A percentile compares a stretch with the other conserved stretches of the same genome.
Conservation (phyloP, 202 grass and related monocot species). For the Carex arenaria region DNA sequence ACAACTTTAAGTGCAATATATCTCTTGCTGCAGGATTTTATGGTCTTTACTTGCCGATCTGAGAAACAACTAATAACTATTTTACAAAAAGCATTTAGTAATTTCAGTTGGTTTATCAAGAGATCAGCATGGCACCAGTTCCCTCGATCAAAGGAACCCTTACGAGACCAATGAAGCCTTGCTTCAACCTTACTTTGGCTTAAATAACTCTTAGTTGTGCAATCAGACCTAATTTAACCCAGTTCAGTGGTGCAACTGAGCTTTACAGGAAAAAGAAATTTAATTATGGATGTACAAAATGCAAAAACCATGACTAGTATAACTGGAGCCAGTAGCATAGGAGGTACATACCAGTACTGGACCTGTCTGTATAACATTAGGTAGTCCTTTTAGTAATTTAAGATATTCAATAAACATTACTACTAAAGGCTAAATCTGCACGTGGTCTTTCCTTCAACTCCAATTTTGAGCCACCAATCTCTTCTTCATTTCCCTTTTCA, state of each 20-base stretch:
- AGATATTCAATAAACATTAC: neutral
- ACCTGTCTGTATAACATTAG: neutral
- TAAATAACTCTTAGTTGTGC: neutral
- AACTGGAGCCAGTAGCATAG: neutral
- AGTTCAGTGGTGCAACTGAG: neutral
- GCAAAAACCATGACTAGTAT: neutral
- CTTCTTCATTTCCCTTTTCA: conserved; percentile 2
- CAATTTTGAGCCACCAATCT: neutral
- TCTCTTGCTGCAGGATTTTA: conserved; percentile 53
- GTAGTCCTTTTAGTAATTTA: neutral
- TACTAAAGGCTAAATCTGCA: neutral
- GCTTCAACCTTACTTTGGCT: neutral
- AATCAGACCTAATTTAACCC: neutral
- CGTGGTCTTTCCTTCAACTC: neutral
- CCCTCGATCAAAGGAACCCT: neutral
- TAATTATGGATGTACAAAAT: neutral
- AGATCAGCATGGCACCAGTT: neutral
- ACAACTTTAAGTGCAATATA: conserved; percentile 75
- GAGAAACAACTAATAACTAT: neutral
- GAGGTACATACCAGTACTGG: neutral
- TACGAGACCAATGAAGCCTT: neutral
- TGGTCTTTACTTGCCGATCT: conserved; percentile 35
- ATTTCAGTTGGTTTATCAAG: conserved; percentile 9
- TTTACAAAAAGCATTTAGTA: neutral
- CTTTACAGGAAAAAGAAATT: neutral